Evolutionary conservation across 768 basidiomycete genomes (phyloP).

Genomic region (Tylopilus sp.): DNA sequence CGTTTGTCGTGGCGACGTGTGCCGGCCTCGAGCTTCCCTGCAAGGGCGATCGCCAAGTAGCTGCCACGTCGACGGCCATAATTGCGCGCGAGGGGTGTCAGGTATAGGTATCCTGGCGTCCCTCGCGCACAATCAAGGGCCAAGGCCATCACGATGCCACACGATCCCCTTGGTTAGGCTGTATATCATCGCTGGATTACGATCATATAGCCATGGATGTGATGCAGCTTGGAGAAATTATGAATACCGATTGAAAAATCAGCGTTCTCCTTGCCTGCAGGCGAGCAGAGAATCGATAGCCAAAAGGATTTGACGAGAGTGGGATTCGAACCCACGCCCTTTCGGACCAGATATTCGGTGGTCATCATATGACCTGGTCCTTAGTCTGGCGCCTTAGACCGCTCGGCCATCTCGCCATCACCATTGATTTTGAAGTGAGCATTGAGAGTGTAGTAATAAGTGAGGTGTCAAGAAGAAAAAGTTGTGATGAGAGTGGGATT

Average conservation of each 20-base stretch:
- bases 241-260: no score
- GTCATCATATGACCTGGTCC: constrained; percentile 35
- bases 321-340: constrained; percentile 43
- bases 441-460: no score
- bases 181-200: no score
- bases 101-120: not conserved
- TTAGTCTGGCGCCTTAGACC: constrained; percentile 65
- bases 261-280: no score
- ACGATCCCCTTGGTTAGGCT: no score
- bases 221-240: no score
- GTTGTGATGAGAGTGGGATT: constrained; percentile 37
- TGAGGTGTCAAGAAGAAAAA: no score
- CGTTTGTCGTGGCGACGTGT: not conserved
- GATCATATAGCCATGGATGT: no score
- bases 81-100: not conserved
- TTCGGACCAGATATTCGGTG: constrained; percentile 34
- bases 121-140: not conserved
- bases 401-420: constrained; percentile 50
- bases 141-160: not conserved
- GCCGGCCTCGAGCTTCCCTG: not conserved
- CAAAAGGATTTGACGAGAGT: constrained; percentile 29
- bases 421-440: no score
- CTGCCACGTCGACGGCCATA: not conserved
- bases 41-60: not conserved
- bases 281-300: no score